Evolutionary conservation across 306 rosid genomes (phyloP).

Genomic region (Castanea sativa): DNA sequence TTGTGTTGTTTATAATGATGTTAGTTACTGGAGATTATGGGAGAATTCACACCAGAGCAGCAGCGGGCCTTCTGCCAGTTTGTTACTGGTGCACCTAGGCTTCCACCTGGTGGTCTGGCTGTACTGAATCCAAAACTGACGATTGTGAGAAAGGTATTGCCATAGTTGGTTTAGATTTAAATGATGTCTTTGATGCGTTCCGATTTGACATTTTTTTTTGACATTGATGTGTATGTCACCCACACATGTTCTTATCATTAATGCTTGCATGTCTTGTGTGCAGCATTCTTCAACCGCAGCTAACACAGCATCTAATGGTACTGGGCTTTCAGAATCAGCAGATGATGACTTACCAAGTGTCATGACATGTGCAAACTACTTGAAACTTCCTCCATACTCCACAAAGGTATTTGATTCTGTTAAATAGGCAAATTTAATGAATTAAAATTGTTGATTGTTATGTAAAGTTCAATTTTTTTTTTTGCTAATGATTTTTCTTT

Average conservation of each 20-base stretch:
- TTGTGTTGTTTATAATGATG: constrained; percentile 28
- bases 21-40: constrained; percentile 92
- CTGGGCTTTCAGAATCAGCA: constrained; percentile 74
- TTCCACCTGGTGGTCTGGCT: constrained; percentile 94
- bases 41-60: constrained; percentile 87
- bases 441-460: background rate
- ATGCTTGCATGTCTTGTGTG: constrained; percentile 24
- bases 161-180: background rate
- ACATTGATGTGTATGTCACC: background rate
- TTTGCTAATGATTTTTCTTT: background rate
- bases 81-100: constrained; percentile 97
- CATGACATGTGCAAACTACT: constrained; percentile 98
- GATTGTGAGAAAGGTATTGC: constrained; percentile 89
- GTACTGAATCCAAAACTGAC: constrained; percentile 92
- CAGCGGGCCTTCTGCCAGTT: constrained; percentile 97
- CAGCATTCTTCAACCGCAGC: constrained; percentile 75
- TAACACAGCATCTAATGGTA: constrained; percentile 66
- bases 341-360: constrained; percentile 99
- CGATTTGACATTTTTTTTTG: background rate
- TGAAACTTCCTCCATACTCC: constrained; percentile 98
- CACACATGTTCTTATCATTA: background rate
- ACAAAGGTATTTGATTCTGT: constrained; percentile 61
- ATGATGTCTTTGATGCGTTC: background rate
- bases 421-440: background rate
- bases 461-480: background rate